Evolutionary conservation across 2,329 filamentous ascomycete genomes (phyloP).

Genomic region (Metarhizium brunneum): DNA sequence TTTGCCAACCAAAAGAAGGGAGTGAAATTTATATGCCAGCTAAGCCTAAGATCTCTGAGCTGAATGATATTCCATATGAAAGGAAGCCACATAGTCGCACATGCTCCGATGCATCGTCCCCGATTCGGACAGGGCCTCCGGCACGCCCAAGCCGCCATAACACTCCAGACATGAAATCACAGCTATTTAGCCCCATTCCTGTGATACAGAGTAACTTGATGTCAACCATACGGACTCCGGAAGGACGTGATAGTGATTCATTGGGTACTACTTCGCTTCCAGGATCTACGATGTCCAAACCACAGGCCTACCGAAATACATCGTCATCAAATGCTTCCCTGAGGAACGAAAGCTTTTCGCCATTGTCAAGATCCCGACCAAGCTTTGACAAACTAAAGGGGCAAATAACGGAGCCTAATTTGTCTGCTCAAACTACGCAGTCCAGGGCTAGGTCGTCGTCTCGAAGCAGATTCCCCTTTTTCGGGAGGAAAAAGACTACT

Average conservation of each 20-base stretch:
- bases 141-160: conserved; percentile 60
- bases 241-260: conserved; percentile 36
- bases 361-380: conserved; percentile 7
- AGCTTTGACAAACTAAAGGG: conserved; percentile 10
- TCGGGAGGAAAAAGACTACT: conserved; percentile 60
- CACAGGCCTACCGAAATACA: conserved; percentile 17
- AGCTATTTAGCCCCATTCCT: conserved; percentile 40
- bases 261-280: conserved; percentile 20
- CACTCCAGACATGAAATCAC: conserved; percentile 50
- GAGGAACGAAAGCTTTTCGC: conserved; percentile 8
- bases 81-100: conserved; percentile 29
- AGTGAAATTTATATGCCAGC: not conserved
- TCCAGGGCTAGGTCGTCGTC: conserved; percentile 46
- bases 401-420: conserved; percentile 12
- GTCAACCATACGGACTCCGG: conserved; percentile 23
- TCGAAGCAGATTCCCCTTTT: conserved; percentile 65
- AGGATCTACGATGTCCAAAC: conserved; percentile 24
- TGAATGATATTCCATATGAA: conserved; percentile 14
- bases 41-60: not conserved
- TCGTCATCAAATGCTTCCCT: conserved; percentile 20
- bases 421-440: conserved; percentile 36
- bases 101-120: conserved; percentile 14
- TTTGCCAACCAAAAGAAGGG: conserved; percentile 22
- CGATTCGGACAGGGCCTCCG: conserved; percentile 35
- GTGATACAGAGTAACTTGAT: conserved; percentile 52